Percentiles rank a stretch among this genome's conserved stretches.
Conservation (phyloP, 345 rosid species). For the Corymbia maculata region DNA sequence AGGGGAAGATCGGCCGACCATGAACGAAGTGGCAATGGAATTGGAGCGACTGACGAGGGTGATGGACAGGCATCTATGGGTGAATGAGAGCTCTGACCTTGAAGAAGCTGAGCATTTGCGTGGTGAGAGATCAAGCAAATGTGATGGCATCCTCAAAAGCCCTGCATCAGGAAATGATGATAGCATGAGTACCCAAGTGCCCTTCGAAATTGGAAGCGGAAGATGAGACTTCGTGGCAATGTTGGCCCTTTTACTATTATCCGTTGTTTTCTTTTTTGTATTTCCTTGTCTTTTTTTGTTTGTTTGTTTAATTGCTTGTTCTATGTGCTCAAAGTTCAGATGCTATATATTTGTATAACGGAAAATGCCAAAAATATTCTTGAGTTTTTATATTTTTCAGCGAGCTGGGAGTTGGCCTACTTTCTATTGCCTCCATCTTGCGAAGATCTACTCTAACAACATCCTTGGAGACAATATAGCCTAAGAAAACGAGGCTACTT, state of each 20-base stretch:
- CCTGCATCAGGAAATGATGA: not conserved
- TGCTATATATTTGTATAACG: not conserved
- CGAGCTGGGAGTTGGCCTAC: not conserved
- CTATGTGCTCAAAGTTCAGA: not conserved
- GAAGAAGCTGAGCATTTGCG: slow-evolving; percentile 11
- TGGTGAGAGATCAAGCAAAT: not conserved
- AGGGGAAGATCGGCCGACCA: slow-evolving; percentile 17
- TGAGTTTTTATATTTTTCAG: not conserved
- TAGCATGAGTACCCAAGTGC: not conserved
- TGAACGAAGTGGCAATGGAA: slow-evolving; percentile 14
- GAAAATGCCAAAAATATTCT: not conserved
- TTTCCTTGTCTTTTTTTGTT: too few species aligned
- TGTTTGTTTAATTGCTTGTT: too few species aligned
- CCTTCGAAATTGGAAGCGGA: not conserved
- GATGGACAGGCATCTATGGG: slow-evolving; percentile 7
- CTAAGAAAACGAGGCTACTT: not conserved
- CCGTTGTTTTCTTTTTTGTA: too few species aligned
- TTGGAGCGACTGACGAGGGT: slow-evolving; percentile 1
- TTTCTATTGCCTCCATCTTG: not conserved
- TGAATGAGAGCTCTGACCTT: not conserved
- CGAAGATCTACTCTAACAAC: not conserved
- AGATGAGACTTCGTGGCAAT: not conserved
- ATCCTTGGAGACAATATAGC: not conserved
- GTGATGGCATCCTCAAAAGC: too few species aligned
- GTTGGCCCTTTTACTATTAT: too few species aligned